Evolutionary conservation across 2,329 filamentous ascomycete genomes (phyloP).

Genomic region (Elsinoe fawcettii): DNA sequence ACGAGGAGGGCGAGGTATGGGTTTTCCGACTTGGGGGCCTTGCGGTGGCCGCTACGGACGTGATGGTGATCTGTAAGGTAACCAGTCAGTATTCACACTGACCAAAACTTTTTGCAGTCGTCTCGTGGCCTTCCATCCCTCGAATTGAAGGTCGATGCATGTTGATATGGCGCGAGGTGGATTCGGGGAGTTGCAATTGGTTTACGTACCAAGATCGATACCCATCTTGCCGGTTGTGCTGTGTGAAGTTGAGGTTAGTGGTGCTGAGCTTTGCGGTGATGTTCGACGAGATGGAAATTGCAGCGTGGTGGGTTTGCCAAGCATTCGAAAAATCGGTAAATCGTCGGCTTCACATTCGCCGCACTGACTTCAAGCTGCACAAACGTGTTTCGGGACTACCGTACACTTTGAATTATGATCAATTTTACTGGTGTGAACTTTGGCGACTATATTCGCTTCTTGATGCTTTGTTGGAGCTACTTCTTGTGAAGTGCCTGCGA

Average conservation of each 20-base stretch:
- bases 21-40: conserved; percentile 71
- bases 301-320: conserved; percentile 16
- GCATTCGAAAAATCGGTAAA: conserved; percentile 12
- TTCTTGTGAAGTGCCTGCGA: not conserved
- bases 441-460: not conserved
- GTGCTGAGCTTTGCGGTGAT: conserved; percentile 2
- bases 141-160: not conserved
- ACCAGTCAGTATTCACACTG: conserved; percentile 24
- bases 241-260: conserved; percentile 1
- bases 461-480: not conserved
- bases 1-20: conserved; percentile 61
- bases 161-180: not conserved
- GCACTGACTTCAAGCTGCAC: not conserved
- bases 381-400: not conserved
- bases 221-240: conserved; percentile 17
- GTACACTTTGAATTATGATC: not conserved
- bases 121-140: not conserved
- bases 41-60: conserved; percentile 53
- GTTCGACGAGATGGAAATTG: conserved; percentile 13
- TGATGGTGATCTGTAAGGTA: conserved; percentile 65
- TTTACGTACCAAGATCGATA: conserved; percentile 19
- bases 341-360: not conserved
- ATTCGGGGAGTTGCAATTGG: not conserved
- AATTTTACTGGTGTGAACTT: not conserved
- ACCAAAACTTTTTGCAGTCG: conserved; percentile 7